Percentiles rank a stretch among this genome's conserved stretches.
Evolutionary conservation across 1,284 basidiomycete genomes (phyloP).

Genomic region (Volvariella volvacea): DNA sequence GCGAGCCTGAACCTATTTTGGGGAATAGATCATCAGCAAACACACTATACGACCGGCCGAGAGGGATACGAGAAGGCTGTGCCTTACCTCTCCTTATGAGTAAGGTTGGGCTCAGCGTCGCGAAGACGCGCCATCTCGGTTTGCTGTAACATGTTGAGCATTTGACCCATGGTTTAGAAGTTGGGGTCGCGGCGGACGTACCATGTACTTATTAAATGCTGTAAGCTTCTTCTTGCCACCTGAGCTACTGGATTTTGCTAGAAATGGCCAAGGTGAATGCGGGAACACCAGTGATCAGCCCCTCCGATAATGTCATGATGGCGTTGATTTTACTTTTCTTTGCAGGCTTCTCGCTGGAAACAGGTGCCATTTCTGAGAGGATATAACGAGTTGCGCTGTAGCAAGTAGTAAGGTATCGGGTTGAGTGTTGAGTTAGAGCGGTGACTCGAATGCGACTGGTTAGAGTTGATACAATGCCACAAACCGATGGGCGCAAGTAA

Average conservation of each 20-base stretch:
- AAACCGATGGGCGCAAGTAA: too few relatives aligned
- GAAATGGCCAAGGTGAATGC: neutral
- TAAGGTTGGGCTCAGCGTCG: conserved; percentile 60
- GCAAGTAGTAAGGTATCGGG: too few relatives aligned
- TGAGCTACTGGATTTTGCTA: conserved; percentile 29
- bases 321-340: too few relatives aligned
- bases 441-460: too few relatives aligned
- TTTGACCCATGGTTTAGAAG: neutral
- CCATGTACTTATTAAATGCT: conserved; percentile 77
- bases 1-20: conserved; percentile 61
- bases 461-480: too few relatives aligned
- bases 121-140: conserved; percentile 69
- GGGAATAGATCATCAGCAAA: conserved; percentile 7
- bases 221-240: conserved; percentile 44
- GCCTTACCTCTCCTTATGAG: conserved; percentile 64
- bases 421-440: too few relatives aligned
- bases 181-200: conserved; percentile 12
- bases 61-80: conserved; percentile 7
- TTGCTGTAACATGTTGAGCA: conserved; percentile 27
- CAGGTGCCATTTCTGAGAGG: too few relatives aligned
- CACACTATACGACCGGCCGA: neutral
- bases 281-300: neutral
- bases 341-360: too few relatives aligned
- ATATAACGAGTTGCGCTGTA: too few relatives aligned
- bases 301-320: too few relatives aligned